A percentile compares a stretch with the other conserved stretches of the same genome.
Evolutionary conservation across 805 yeast species (phyloP).

Genomic region (Isabelozyma rhagii): DNA sequence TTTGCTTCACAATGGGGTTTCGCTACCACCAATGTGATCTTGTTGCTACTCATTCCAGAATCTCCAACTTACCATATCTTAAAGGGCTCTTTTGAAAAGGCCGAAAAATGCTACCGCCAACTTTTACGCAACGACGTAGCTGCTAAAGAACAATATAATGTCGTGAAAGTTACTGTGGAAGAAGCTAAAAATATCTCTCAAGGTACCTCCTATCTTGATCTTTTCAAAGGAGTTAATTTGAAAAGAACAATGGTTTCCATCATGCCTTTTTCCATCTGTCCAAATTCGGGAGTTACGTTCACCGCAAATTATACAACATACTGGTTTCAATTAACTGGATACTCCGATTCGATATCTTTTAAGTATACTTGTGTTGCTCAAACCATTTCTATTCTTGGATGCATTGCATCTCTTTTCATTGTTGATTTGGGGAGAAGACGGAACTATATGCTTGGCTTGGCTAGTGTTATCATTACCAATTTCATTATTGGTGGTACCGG

Average conservation of each 20-base stretch:
- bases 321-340: slow-evolving; percentile 7
- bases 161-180: slow-evolving; percentile 5
- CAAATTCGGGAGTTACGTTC: slow-evolving; percentile 7
- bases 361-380: slow-evolving; percentile 6
- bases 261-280: slow-evolving; percentile 3
- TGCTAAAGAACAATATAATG: slow-evolving; percentile 3
- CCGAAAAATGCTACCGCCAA: slow-evolving; percentile 1
- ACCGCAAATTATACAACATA: slow-evolving; percentile 6
- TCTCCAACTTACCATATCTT: not conserved
- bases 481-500: slow-evolving; percentile 7
- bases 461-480: slow-evolving; percentile 1
- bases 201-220: slow-evolving; percentile 7
- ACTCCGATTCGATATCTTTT: slow-evolving; percentile 1
- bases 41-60: not conserved
- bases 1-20: slow-evolving; percentile 6
- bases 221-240: slow-evolving; percentile 5
- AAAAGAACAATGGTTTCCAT: slow-evolving; percentile 3
- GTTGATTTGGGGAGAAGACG: slow-evolving; percentile 6
- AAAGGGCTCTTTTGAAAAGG: not conserved
- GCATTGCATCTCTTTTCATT: slow-evolving; percentile 1
- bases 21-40: slow-evolving; percentile 1
- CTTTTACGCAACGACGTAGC: not conserved
- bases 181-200: slow-evolving; percentile 9
- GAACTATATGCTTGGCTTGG: not conserved
- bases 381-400: slow-evolving; percentile 3